Conservation (phyloP, 805 yeast genomes). For the Barnettozyma siamensis region DNA sequence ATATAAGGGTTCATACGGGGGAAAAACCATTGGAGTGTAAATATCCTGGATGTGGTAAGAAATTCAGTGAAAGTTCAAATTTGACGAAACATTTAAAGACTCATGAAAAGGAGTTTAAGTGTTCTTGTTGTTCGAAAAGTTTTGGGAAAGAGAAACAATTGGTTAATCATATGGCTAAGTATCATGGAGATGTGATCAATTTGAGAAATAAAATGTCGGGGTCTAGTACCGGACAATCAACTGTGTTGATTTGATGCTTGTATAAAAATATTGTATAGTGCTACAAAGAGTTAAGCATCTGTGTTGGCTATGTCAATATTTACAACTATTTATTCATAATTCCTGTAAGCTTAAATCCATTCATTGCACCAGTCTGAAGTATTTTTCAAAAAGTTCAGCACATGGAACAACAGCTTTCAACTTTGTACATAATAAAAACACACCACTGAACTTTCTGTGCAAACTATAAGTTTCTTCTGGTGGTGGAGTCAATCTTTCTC, state of each 20-base stretch:
- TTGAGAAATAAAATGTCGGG: not conserved
- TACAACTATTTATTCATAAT: not conserved
- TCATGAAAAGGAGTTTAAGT: constrained; percentile 52
- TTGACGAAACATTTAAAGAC: constrained; percentile 81
- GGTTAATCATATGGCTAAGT: constrained; percentile 32
- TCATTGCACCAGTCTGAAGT: constrained; percentile 33
- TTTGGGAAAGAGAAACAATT: constrained; percentile 42
- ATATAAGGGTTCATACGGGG: constrained; percentile 82
- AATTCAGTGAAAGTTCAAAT: constrained; percentile 86
- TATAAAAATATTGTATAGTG: too few relatives aligned
- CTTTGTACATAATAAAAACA: constrained; percentile 82
- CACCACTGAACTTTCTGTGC: constrained; percentile 93
- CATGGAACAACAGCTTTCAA: constrained; percentile 81
- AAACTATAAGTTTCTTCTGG: constrained; percentile 98
- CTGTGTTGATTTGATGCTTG: not conserved
- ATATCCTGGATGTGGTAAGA: constrained; percentile 73
- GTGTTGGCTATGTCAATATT: too few relatives aligned
- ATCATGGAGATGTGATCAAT: constrained; percentile 8
- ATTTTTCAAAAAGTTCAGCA: constrained; percentile 65
- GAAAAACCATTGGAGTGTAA: constrained; percentile 81
- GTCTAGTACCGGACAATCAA: too few relatives aligned
- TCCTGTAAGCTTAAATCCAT: too few relatives aligned
- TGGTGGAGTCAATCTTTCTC: constrained; percentile 91
- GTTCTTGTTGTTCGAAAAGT: constrained; percentile 46
- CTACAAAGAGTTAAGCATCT: too few relatives aligned